Percentiles rank a stretch among this genome's conserved stretches.
phyloP scores from a whole-genome alignment of 2,329 filamentous ascomycete species.

The Graphilbum fragrans region DNA sequence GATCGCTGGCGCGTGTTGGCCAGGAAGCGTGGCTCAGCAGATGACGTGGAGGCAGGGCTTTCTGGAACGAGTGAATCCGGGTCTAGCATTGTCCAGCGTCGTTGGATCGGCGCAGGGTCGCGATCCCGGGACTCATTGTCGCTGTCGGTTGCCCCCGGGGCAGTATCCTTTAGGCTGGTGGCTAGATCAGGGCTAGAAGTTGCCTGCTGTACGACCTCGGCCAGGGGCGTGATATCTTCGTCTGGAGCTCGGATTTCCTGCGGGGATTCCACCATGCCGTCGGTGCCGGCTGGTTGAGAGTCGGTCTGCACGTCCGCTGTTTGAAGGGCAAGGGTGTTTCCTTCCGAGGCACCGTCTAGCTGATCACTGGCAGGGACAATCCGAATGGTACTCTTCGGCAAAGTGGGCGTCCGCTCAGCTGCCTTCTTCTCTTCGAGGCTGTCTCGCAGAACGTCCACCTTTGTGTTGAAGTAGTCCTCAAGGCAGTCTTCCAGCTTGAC shows the following conservation, averaged over 20 bases:
- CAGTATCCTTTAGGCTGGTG: too few relatives aligned
- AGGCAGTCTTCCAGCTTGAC: conserved; percentile 84
- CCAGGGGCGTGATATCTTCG: too few relatives aligned
- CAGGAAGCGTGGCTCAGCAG: conserved; percentile 17
- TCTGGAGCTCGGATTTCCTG: too few relatives aligned
- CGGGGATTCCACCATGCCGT: too few relatives aligned
- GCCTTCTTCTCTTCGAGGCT: conserved; percentile 44
- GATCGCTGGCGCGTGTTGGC: conserved; percentile 30
- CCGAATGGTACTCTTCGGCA: conserved; percentile 20
- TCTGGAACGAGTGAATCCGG: not conserved
- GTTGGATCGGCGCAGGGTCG: conserved; percentile 16
- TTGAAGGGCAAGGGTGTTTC: too few relatives aligned
- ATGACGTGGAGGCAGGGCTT: conserved; percentile 10
- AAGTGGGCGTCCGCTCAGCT: conserved; percentile 18
- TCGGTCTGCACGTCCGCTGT: too few relatives aligned
- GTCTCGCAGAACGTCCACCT: conserved; percentile 77
- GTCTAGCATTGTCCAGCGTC: conserved; percentile 21
- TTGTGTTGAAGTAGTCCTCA: conserved; percentile 89
- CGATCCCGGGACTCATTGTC: conserved; percentile 7
- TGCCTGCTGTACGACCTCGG: too few relatives aligned
- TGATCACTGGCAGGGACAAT: conserved; percentile 16
- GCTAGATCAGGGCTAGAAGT: too few relatives aligned
- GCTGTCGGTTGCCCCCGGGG: too few relatives aligned
- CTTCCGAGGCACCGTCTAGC: too few relatives aligned
- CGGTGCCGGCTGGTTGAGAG: too few relatives aligned